Conservation (phyloP, 106 monocot genomes). For the Agapanthus africanus region DNA sequence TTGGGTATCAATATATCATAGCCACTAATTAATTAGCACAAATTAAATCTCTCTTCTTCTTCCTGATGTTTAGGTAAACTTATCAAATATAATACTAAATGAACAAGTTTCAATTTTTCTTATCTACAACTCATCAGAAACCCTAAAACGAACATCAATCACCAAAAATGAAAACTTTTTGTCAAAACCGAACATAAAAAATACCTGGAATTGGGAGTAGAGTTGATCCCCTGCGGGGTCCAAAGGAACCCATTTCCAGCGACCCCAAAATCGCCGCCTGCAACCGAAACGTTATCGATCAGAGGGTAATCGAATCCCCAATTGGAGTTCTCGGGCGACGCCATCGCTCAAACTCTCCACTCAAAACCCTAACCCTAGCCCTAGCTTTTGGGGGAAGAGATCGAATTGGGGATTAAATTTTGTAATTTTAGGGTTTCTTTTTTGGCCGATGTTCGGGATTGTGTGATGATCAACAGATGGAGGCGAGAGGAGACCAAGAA, state of each 20-base stretch:
- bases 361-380: conserved; percentile 8
- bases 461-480: no score
- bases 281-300: conserved; percentile 31
- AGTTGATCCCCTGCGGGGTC: conserved; percentile 18
- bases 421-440: neutral
- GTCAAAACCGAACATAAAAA: neutral
- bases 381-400: neutral
- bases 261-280: conserved; percentile 28
- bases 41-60: neutral
- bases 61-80: neutral
- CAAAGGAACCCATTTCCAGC: conserved; percentile 30
- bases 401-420: neutral
- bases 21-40: neutral
- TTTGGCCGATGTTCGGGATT: no score
- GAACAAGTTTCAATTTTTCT: neutral
- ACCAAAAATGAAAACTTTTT: neutral
- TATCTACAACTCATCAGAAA: neutral
- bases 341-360: conserved; percentile 23
- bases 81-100: neutral
- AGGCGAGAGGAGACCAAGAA: no score
- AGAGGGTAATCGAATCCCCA: conserved; percentile 47
- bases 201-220: conserved; percentile 8
- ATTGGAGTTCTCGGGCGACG: conserved; percentile 32
- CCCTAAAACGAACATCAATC: neutral
- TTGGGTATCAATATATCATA: no score